Conservation (phyloP, 495 filamentous ascomycete genomes). For the Neurospora sp. region DNA sequence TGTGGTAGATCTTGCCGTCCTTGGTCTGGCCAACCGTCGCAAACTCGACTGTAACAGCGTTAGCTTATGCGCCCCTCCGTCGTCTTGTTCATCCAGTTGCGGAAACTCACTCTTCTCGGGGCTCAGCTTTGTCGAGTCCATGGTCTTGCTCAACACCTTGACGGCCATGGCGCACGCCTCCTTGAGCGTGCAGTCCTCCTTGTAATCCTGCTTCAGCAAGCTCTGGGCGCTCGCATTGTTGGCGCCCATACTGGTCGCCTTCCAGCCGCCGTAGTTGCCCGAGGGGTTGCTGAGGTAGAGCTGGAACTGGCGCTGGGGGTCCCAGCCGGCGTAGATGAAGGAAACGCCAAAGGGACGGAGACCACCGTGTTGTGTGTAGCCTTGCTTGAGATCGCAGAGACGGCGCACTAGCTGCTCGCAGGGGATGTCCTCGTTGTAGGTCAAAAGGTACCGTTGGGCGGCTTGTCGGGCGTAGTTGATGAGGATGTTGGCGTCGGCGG, state of each 20-base stretch:
- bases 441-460: slow-evolving; percentile 93
- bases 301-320: slow-evolving; percentile 91
- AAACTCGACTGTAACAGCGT: slow-evolving; percentile 67
- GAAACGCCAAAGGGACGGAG: slow-evolving; percentile 96
- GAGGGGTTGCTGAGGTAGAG: slow-evolving; percentile 99
- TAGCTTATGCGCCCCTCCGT: too few species aligned
- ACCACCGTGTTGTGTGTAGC: slow-evolving; percentile 97
- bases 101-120: slow-evolving; percentile 80
- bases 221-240: slow-evolving; percentile 98
- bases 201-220: slow-evolving; percentile 98
- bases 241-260: slow-evolving; percentile 92
- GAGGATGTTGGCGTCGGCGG: slow-evolving; percentile 97
- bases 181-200: slow-evolving; percentile 91
- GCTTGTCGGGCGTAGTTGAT: slow-evolving; percentile 98
- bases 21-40: slow-evolving; percentile 94
- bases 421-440: slow-evolving; percentile 99
- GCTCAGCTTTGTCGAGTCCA: slow-evolving; percentile 97
- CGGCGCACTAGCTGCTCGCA: slow-evolving; percentile 97
- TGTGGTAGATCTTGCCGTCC: slow-evolving; percentile 92
- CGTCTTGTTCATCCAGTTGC: too few species aligned
- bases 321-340: slow-evolving; percentile 98
- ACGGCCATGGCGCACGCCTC: slow-evolving; percentile 96
- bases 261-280: slow-evolving; percentile 99
- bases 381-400: slow-evolving; percentile 97
- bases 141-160: slow-evolving; percentile 99